Evolutionary conservation across 345 rosid species (phyloP).

Genomic region (Sonneratia caseolaris): DNA sequence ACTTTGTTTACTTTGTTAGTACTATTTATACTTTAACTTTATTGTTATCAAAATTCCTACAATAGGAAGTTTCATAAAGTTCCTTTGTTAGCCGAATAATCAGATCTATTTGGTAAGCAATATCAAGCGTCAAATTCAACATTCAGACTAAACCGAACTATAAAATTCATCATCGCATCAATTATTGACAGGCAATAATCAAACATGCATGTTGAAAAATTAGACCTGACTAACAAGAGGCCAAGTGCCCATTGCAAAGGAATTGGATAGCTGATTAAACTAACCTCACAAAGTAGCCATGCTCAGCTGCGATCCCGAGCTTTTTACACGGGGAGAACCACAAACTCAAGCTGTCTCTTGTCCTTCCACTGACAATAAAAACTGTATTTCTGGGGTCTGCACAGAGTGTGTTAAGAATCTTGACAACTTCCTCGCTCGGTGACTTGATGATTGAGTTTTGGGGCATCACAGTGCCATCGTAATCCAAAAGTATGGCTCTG

Average conservation of each 20-base stretch:
- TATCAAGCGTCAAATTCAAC: neutral
- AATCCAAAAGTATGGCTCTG: slow-evolving; percentile 34
- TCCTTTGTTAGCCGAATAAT: neutral
- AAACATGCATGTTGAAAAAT: neutral
- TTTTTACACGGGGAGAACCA: slow-evolving; percentile 29
- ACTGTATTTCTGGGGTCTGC: slow-evolving; percentile 24
- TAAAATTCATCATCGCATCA: neutral
- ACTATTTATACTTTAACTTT: neutral
- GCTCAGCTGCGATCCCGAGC: slow-evolving; percentile 34
- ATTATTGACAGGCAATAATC: neutral
- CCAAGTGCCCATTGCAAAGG: neutral
- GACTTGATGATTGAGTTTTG: slow-evolving; percentile 18
- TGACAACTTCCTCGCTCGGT: slow-evolving; percentile 22
- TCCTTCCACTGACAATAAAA: slow-evolving; percentile 34
- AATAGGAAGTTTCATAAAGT: neutral
- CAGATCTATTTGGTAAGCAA: neutral
- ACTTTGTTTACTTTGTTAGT: neutral
- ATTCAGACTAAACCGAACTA: neutral
- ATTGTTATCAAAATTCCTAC: neutral
- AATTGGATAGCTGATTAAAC: neutral
- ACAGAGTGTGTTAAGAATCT: slow-evolving; percentile 21
- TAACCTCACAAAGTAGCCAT: slow-evolving; percentile 35
- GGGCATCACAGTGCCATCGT: slow-evolving; percentile 31
- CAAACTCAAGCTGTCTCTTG: slow-evolving; percentile 18
- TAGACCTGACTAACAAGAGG: neutral